Evolutionary conservation across 2,329 filamentous ascomycete genomes (phyloP), one percentile per base, ranked within the genome.

Genomic region (Sporothrix sp.): DNA sequence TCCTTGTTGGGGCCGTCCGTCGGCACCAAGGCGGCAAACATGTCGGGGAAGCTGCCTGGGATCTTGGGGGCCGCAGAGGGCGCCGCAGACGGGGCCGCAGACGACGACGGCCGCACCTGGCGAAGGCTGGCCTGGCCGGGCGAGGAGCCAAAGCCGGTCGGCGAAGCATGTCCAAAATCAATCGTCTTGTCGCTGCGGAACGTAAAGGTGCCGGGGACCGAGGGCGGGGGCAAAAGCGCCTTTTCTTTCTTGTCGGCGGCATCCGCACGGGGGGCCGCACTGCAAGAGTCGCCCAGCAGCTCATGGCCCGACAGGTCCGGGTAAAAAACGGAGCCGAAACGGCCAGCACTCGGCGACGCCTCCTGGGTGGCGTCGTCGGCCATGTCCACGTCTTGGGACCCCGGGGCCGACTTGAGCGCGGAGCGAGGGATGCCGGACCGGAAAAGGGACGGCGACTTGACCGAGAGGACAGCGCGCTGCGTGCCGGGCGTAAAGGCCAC

Each of bases 401-500:
- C 35, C 1, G 52, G 59, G 52, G 63, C 68, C 54, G 58, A 60
- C 56, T 66, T 62, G 13, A 67, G 61, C 36, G 66, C 66, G 18
- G 69, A 69, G 50, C 69, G 70, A 40, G 72, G 67, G 18, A 74
- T 67, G 30, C 63, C 62, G 6, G 71, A 69, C 59, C 80, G 79
- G 56, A 75, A 61, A 4, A 77, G 75, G 3, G 79, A 79, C 7
- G 79, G 79, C 2, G 78, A 77, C 52, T 72, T 68, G 53, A 76
- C 72, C 0, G 61, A 57, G 44, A 68, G 58, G 0, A 66, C 63
- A 8, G 68, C 65, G 16, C 68, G 67, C 55, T 86, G 76, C 32
- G 82, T 82, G 54, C 80, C 81, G 0, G 82, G 83, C 0, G 85
- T 88, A 60, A 95, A 95, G 46, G 85, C 82, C 32, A 95, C 87